phyloP scores from a whole-genome alignment of 1,284 basidiomycete genomes.

The Veloboletus limbatus region DNA sequence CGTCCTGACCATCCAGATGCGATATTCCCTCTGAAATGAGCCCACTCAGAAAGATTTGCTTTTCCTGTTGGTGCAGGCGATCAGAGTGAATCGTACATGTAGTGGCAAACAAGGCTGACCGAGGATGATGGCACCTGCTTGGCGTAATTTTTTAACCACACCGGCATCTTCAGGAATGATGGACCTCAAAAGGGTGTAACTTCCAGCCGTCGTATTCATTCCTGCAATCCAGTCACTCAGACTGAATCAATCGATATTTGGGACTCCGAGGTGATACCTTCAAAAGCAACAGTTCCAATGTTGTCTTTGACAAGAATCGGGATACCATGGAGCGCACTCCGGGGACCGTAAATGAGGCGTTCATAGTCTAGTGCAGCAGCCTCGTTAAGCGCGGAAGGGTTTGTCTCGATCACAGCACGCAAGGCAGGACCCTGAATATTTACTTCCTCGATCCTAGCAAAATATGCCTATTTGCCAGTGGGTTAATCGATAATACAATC shows the following conservation, averaged over 20 bases:
- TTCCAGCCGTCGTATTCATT: slow-evolving; percentile 67
- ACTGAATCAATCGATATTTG: neutral
- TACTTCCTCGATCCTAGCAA: slow-evolving; percentile 69
- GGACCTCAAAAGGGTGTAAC: slow-evolving; percentile 54
- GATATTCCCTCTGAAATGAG: slow-evolving; percentile 54
- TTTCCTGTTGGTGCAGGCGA: slow-evolving; percentile 41
- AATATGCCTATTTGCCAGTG: slow-evolving; percentile 59
- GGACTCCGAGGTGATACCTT: slow-evolving; percentile 45
- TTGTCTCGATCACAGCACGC: slow-evolving; percentile 62
- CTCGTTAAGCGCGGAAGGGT: slow-evolving; percentile 56
- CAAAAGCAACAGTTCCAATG: slow-evolving; percentile 55
- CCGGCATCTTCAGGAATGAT: slow-evolving; percentile 62
- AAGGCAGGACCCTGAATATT: slow-evolving; percentile 60
- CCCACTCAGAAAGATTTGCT: slow-evolving; percentile 62
- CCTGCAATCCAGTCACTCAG: slow-evolving; percentile 35
- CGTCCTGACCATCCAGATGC: slow-evolving; percentile 66
- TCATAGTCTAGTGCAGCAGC: slow-evolving; percentile 56
- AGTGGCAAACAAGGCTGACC: slow-evolving; percentile 30
- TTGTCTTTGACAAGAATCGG: slow-evolving; percentile 73
- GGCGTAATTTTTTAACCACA: slow-evolving; percentile 56
- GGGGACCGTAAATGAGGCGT: slow-evolving; percentile 42
- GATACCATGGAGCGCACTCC: slow-evolving; percentile 65
- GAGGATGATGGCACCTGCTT: slow-evolving; percentile 67
- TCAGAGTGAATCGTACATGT: neutral
- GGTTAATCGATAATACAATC: neutral